Conservation (phyloP, 306 rosid species). For the Sechiopsis laciniata region DNA sequence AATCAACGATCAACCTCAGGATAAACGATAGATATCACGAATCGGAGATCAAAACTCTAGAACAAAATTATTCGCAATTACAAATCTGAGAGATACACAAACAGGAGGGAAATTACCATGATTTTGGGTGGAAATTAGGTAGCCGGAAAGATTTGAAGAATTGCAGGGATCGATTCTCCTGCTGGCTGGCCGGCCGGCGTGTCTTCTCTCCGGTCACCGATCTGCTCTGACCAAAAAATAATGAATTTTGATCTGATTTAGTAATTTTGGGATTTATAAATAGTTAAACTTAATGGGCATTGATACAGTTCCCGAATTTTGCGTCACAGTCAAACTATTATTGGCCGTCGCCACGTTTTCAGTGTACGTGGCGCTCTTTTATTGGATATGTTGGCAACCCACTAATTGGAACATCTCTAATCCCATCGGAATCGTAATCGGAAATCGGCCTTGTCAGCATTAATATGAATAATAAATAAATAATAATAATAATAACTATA, state of each 20-base stretch:
- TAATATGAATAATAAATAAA: no score
- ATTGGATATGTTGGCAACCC: neutral
- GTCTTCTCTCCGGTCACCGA: constrained; percentile 16
- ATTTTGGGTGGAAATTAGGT: constrained; percentile 6
- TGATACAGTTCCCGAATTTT: neutral
- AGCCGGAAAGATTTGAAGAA: constrained; percentile 11
- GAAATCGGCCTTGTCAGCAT: no score
- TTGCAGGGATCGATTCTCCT: constrained; percentile 12
- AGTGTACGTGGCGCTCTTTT: constrained; percentile 16
- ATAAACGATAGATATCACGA: neutral
- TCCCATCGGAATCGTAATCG: no score
- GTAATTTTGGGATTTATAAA: neutral
- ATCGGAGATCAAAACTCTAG: neutral
- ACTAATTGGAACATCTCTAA: no score
- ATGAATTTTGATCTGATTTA: neutral
- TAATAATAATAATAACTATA: no score
- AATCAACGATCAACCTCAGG: neutral
- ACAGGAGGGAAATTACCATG: constrained; percentile 28
- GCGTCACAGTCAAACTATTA: neutral
- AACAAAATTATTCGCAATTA: neutral
- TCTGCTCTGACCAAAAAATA: neutral
- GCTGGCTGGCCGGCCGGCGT: constrained; percentile 12
- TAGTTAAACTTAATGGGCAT: neutral
- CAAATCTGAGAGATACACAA: neutral
- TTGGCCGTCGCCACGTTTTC: constrained; percentile 17